Base-by-base conservation (phyloP, 495 filamentous ascomycete genomes). In the Aspergillus conjunctus region DNA sequence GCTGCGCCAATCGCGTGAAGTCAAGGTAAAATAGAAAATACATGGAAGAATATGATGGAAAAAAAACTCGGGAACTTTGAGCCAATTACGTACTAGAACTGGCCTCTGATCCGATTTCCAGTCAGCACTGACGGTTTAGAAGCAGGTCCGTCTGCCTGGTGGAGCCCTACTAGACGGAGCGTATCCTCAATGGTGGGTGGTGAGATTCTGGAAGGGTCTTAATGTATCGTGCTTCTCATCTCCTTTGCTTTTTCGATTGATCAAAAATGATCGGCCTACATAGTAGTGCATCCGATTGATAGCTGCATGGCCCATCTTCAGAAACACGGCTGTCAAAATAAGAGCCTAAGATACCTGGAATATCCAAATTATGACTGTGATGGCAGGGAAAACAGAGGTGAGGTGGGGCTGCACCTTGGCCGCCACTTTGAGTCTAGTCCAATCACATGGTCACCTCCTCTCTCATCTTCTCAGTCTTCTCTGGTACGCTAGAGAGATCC, bases 401-500 rank as follows among this genome's bases (percentile, higher is more conserved):
- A 17, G 4, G 44, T 48, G 44, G 44, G 44, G 51, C 18, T 54
- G 17, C 31, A 12, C 12, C n/a, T 53, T 45, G 26, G 57, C 49
- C 50, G 43, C 39, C 49, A 22, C 2, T 31, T 34, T 50, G 32
- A 45, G 12, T 7, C 31, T 54, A 41, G 46, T 43, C 57, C 57
- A 59, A 59, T 59, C 49, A 59, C 37, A 31, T n/a, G 11, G 49
- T 10, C 17, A 17, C 44, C 21, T 32, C 30, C 20, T 51, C 9
- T 30, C 49, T 59, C 33, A 54, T 22, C 20, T 8, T n/a, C n/a
- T 2, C 15, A 0, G 11, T 41, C 22, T 53, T 43, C 56, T 12
- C 11, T 59, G 57, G 57, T 46, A 59, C 57, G 17, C 57, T 59
- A 59, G 30, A 52, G 49, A 32, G 49, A 59, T 44, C 57, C 50